Evolutionary conservation across 371 early-diverging fungal species (phyloP).

Genomic region (Amoeboaphelidium occidentale): DNA sequence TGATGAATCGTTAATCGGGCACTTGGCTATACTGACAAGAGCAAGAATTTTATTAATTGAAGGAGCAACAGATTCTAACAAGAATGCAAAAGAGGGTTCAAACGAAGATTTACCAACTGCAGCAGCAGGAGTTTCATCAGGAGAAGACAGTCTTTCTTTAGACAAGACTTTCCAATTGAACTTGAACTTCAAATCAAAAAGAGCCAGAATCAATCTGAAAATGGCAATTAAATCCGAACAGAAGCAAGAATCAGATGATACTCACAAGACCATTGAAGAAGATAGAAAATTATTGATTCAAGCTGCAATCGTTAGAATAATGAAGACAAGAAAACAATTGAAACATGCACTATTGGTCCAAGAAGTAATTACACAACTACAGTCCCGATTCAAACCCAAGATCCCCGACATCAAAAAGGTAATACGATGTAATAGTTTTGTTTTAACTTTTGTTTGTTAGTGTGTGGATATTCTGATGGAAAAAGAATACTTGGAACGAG

Average conservation of each 20-base stretch:
- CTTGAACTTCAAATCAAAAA: slow-evolving; percentile 64
- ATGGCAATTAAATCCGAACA: slow-evolving; percentile 52
- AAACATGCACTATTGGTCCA: slow-evolving; percentile 59
- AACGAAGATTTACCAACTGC: not conserved
- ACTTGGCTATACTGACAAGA: slow-evolving; percentile 48
- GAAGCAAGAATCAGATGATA: slow-evolving; percentile 62
- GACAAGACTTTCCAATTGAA: slow-evolving; percentile 37
- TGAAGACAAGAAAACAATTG: slow-evolving; percentile 85
- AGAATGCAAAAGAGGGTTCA: not conserved
- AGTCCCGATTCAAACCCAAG: slow-evolving; percentile 71
- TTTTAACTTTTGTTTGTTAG: too few relatives aligned
- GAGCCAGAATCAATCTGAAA: slow-evolving; percentile 58
- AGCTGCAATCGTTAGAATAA: slow-evolving; percentile 88
- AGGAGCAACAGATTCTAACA: not conserved
- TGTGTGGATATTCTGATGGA: slow-evolving; percentile 81
- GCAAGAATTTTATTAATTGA: slow-evolving; percentile 36
- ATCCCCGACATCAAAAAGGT: slow-evolving; percentile 83
- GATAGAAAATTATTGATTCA: slow-evolving; percentile 75
- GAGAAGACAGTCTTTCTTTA: not conserved
- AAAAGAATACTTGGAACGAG: slow-evolving; percentile 13
- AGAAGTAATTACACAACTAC: slow-evolving; percentile 67
- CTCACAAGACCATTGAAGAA: slow-evolving; percentile 60
- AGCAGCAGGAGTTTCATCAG: not conserved
- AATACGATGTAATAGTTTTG: too few relatives aligned
- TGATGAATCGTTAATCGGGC: slow-evolving; percentile 33